Base-by-base conservation (phyloP, 257 asterid species). In the Jasminum sambac region DNA sequence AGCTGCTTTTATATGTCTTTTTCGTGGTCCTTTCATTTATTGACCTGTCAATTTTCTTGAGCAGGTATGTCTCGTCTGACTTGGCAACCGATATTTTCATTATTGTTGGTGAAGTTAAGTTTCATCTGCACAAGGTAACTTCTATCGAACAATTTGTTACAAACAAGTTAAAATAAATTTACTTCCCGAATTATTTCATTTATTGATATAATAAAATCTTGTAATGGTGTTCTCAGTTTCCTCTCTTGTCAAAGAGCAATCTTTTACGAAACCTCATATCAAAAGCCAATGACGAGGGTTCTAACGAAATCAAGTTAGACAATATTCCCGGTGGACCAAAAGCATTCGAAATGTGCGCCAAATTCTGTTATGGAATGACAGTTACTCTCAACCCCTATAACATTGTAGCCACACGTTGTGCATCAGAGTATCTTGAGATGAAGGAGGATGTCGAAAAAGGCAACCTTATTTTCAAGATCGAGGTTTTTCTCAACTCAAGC, bases 271-370 rank as follows among this genome's bases (percentile, higher is more conserved):
- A 79, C 30, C 92, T 90, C 10, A 63, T 87, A 30, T 74, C 88
- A 2, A 77, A 72, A 73, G 74, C 71, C 23, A 76, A 64, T 30
- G 91, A 87, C 61, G 88, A 83, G 79, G 77, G 70, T 46, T 40
- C 72, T 1, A 87, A 79, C 24, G 95, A 86, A 67, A 81, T 90
- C 26, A 79, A 77, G 77, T 37, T 93, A 81, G 80, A 4, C 23
- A 82, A 90, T 80, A 90, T 93, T 70, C 98, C 98, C 8, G 96
- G 98, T 66, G 97, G 98, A 36, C 89, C 95, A 17, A 93, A 84
- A 74, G 92, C 95, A 21, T 93, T 93, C 48, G 97, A 93, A 80
- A 84, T 89, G 69, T 90, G 98, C 24, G 97, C 92, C 71, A 93
- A 90, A 74, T 93, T 93, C 83, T 93, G 98, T 73, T 93, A 93